phyloP scores from a whole-genome alignment of 345 rosid genomes.

The Balakata baccata region DNA sequence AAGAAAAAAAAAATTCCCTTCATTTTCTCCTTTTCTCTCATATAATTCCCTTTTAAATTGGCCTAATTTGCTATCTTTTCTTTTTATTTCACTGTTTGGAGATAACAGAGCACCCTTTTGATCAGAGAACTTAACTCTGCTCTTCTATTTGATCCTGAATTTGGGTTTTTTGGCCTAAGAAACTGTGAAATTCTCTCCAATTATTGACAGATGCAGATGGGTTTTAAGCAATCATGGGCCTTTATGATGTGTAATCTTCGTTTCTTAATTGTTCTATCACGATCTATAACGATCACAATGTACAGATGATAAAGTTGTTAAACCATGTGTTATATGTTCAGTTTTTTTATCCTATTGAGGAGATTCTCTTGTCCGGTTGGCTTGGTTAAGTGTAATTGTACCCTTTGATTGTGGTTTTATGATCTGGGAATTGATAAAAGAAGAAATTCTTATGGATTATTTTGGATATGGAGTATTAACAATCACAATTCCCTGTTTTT shows the following conservation, averaged over 20 bases:
- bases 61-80: slow-evolving; percentile 20
- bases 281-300: slow-evolving; percentile 46
- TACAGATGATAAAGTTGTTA: slow-evolving; percentile 26
- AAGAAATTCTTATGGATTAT: background rate
- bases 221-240: slow-evolving; percentile 39
- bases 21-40: slow-evolving; percentile 12
- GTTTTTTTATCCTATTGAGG: slow-evolving; percentile 10
- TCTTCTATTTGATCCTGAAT: slow-evolving; percentile 21
- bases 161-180: slow-evolving; percentile 23
- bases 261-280: slow-evolving; percentile 25
- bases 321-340: slow-evolving; percentile 18
- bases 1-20: background rate
- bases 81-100: background rate
- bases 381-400: slow-evolving; percentile 27
- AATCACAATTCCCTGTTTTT: slow-evolving; percentile 29
- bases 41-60: slow-evolving; percentile 18
- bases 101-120: background rate
- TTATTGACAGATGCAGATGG: slow-evolving; percentile 49
- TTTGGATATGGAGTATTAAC: slow-evolving; percentile 10
- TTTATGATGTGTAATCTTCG: slow-evolving; percentile 40
- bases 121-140: background rate
- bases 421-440: slow-evolving; percentile 36
- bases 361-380: slow-evolving; percentile 21
- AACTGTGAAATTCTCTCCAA: slow-evolving; percentile 25
- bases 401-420: slow-evolving; percentile 22